Conservation (phyloP, 257 asterid species). For the Capsicum baccatum region DNA sequence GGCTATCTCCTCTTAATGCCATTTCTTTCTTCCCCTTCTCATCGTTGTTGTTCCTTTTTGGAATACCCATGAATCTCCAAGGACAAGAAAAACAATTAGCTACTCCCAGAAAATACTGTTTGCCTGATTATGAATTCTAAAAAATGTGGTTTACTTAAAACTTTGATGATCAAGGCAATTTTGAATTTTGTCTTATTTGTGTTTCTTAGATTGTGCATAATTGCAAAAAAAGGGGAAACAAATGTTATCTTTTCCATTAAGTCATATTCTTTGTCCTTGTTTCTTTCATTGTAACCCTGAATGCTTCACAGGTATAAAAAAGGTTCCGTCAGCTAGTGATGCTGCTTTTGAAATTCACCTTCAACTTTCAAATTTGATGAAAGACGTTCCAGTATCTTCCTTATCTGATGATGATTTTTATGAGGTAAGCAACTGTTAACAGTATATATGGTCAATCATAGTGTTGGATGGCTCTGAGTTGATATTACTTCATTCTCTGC, state of each 20-base stretch:
- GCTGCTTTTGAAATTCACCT: slow-evolving; percentile 48
- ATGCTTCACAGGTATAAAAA: slow-evolving; percentile 58
- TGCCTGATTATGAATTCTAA: not conserved
- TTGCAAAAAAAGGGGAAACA: not conserved
- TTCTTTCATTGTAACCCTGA: slow-evolving; percentile 26
- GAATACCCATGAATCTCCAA: slow-evolving; percentile 14
- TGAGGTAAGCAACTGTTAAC: slow-evolving; percentile 54
- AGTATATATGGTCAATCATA: slow-evolving; percentile 12
- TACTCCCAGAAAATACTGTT: not conserved
- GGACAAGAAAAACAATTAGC: slow-evolving; percentile 7
- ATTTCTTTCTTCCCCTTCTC: not conserved
- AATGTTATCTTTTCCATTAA: slow-evolving; percentile 16
- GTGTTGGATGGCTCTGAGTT: not conserved
- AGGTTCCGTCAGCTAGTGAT: slow-evolving; percentile 50
- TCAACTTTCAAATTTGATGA: slow-evolving; percentile 62
- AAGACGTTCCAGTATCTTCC: slow-evolving; percentile 52
- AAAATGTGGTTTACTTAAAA: not conserved
- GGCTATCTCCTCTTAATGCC: slow-evolving; percentile 15
- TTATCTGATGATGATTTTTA: slow-evolving; percentile 78
- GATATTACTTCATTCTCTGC: not conserved
- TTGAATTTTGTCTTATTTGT: not conserved
- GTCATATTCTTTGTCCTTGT: slow-evolving; percentile 6
- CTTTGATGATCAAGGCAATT: not conserved
- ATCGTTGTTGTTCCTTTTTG: not conserved
- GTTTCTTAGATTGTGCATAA: slow-evolving; percentile 19